Evolutionary conservation across 352 stramenopile species (phyloP), one percentile per base, ranked within the genome.

Genomic region (Phytophthora sansomeana): DNA sequence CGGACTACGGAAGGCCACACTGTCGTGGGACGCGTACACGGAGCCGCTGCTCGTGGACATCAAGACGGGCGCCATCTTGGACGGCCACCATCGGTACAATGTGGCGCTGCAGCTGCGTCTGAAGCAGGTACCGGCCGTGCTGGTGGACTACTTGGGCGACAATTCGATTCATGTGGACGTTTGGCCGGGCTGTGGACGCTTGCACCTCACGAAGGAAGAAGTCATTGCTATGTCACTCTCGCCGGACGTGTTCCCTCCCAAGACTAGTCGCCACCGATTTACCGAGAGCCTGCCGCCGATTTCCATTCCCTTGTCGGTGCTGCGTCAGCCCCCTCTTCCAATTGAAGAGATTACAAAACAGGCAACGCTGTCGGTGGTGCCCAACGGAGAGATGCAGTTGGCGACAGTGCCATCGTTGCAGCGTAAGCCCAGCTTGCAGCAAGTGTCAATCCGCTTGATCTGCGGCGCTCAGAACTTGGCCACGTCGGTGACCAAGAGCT

Each of bases 151-250:
- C 52, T 39, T 96, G 36, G 80, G 75, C 9, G 88, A 96, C 48
- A 67, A 65, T 19, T 80, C 78, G 10, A 93, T 96, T 67, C 81
- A 76, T 7, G 88, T 94, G 24, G 84, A 94, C 44, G 84, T 94
- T 3, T 96, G 88, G 88, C 74, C 85, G 0, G 81, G 83, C 19
- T 93, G 85, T 66, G 85, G 87, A 17, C 85, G 85, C 10, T 74
- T 69, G 21, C 63, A 69, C 24, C 55, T 96, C 8, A 91, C 80
- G 0, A 96, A 96, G 66, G 72, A 89, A 57, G 81, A 96, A 26
- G 86, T 96, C 9, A 91, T 96, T 56, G 80, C 82, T 9, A 96
- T 94, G 88, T 74, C 88, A 29, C 74, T 93, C 28, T 95, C 86
- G 19, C 74, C 85, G 5, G 81, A 91, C 44, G 85, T 96, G 47